Evolutionary conservation across 768 basidiomycete species (phyloP).

Genomic region (Collybia nuda): DNA sequence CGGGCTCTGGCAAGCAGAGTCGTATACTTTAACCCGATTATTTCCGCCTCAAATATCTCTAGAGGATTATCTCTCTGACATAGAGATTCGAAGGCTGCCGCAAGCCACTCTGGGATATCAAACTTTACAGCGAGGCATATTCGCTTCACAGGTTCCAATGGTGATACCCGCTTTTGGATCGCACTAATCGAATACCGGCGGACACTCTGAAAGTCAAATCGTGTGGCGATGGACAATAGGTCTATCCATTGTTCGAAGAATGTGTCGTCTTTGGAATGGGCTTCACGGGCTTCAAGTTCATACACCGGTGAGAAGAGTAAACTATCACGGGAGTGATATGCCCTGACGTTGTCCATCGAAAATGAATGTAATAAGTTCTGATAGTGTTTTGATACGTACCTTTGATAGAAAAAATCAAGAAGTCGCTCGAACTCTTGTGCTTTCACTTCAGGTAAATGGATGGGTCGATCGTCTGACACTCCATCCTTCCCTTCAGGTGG

Average conservation of each 20-base stretch:
- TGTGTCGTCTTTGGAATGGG: conserved; percentile 7
- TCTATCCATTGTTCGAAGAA: conserved; percentile 31
- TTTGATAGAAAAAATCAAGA: conserved; percentile 36
- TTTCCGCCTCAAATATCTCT: conserved; percentile 25
- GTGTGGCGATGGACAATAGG: conserved; percentile 38
- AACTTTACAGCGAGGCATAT: conserved; percentile 38
- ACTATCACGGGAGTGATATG: too few relatives aligned
- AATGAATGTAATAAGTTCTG: conserved; percentile 8
- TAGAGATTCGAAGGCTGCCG: conserved; percentile 34
- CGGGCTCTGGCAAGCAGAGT: conserved; percentile 2
- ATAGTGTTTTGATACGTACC: conserved; percentile 22
- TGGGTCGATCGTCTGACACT: conserved; percentile 27
- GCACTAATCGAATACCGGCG: conserved; percentile 31
- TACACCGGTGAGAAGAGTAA: too few relatives aligned
- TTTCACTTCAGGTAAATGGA: conserved; percentile 30
- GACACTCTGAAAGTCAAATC: conserved; percentile 33
- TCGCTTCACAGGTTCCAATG: conserved; percentile 28
- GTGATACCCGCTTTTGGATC: conserved; percentile 17
- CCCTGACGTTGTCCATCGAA: not conserved
- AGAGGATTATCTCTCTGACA: conserved; percentile 33
- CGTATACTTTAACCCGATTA: conserved; percentile 17
- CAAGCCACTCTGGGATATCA: conserved; percentile 36
- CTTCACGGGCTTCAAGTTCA: too few relatives aligned
- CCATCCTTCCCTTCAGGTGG: conserved; percentile 25
- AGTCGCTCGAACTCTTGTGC: conserved; percentile 34